Base-by-base conservation (phyloP, 805 yeast species). In the Kuraishia capsulata region DNA sequence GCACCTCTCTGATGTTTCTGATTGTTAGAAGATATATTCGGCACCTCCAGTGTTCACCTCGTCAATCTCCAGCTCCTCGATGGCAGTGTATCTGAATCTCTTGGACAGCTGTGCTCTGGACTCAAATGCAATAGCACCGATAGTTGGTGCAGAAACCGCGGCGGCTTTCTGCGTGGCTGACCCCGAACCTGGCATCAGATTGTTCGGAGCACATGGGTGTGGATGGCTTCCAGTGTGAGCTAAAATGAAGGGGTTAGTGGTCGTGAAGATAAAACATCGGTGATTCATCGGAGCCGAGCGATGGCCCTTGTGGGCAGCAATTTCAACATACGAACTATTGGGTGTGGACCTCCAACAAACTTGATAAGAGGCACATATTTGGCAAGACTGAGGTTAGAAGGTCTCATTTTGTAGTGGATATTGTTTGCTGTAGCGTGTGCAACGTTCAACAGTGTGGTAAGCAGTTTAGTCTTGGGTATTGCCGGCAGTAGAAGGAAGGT, bases 31-130 rank as follows among this genome's bases (percentile, higher is more conserved):
- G 11, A 74, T 60, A 33, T 69, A 51, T 29, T 70, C 77, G 26
- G 95, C 96, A 48, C 96, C 97, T 40, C 97, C 98, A 38, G 73
- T 69, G 49, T 78, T 73, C 49, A 90, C 76, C 46, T 76, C 72
- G 9, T 84, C 96, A 20, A 82, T 76, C 61, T 90, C 98, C 13
- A 48, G 39, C 16, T 75, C 84, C 31, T 75, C 79, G 20, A 85
- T 68, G 0, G 67, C 62, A 31, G 68, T 64, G 55, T 80, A 83
- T 61, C 81, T 78, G 67, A 83, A 88, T 55, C 92, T 75, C 44
- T 61, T 46, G 3, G 97, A 88, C 42, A 90, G 70, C 39, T 79
- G 73, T 38, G 72, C 62, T 46, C 92, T 69, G 23, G 88, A 71
- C 39, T 58, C 61, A 41, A 66, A 61, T 3, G 52, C 39, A 21